phyloP scores from a whole-genome alignment of 495 filamentous ascomycete genomes.

The Aspergillus mulundensis region DNA sequence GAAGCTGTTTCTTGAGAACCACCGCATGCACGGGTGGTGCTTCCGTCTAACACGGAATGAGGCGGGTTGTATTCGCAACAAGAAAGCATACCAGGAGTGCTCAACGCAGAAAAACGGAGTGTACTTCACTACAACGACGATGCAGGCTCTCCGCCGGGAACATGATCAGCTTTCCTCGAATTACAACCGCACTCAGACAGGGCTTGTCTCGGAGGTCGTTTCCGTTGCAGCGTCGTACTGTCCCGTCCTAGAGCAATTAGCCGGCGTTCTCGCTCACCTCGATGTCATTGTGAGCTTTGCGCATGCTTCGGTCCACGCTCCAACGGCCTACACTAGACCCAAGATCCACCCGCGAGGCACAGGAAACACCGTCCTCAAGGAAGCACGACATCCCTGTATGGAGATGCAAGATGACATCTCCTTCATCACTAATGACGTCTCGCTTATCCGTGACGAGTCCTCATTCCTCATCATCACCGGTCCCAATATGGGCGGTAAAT shows the following conservation, averaged over 20 bases:
- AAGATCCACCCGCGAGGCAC: slow-evolving; percentile 87
- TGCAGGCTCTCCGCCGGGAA: slow-evolving; percentile 80
- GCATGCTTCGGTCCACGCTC: slow-evolving; percentile 90
- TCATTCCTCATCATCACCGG: slow-evolving; percentile 97
- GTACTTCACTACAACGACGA: slow-evolving; percentile 88
- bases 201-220: slow-evolving; percentile 89
- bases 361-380: slow-evolving; percentile 85
- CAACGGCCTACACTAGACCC: slow-evolving; percentile 83
- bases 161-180: slow-evolving; percentile 92
- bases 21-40: slow-evolving; percentile 93
- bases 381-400: slow-evolving; percentile 96
- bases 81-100: slow-evolving; percentile 85
- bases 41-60: slow-evolving; percentile 91
- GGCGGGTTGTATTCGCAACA: slow-evolving; percentile 88
- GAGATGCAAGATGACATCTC: slow-evolving; percentile 98
- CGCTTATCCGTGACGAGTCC: slow-evolving; percentile 70
- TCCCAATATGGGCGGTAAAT: slow-evolving; percentile 99
- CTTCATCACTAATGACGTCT: slow-evolving; percentile 98
- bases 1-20: slow-evolving; percentile 97
- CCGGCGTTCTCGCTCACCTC: slow-evolving; percentile 84
- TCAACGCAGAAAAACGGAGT: slow-evolving; percentile 99
- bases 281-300: slow-evolving; percentile 97
- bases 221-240: slow-evolving; percentile 90
- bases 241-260: slow-evolving; percentile 87
- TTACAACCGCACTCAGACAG: slow-evolving; percentile 92